Conservation (phyloP, 169 alveolate species). For the Hepatocystis sp. region DNA sequence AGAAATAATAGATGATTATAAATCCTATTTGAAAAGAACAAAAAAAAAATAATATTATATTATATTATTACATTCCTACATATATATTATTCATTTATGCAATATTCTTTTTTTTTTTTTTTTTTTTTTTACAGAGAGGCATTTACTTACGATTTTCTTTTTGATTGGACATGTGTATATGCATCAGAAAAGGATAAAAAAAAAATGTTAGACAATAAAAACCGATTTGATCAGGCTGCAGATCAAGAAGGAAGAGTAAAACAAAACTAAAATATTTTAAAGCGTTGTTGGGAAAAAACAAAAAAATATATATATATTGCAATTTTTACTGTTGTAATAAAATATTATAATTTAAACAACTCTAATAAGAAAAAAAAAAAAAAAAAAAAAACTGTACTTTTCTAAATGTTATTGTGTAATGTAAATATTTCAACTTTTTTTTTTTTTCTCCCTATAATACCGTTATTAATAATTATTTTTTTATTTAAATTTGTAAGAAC, state of each 20-base stretch:
- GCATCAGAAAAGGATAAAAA: conserved; percentile 82
- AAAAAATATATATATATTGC: conserved; percentile 2
- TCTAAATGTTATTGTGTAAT: conserved; percentile 12
- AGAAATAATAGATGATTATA: not conserved
- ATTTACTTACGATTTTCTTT: conserved; percentile 94
- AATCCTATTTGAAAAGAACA: not conserved
- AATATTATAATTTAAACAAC: conserved; percentile 20
- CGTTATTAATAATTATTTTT: conserved; percentile 1
- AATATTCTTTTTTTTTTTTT: not conserved
- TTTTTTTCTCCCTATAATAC: not conserved
- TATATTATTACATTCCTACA: not conserved
- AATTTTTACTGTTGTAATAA: conserved; percentile 10
- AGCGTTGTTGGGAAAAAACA: not conserved
- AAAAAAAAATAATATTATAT: not conserved
- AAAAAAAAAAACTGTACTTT: conserved; percentile 13
- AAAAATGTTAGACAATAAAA: conserved; percentile 76
- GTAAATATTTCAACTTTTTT: conserved; percentile 9
- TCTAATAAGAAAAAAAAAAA: not conserved
- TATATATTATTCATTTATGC: not conserved
- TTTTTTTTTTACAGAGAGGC: conserved; percentile 89
- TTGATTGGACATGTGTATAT: conserved; percentile 96
- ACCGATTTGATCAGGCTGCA: conserved; percentile 75
- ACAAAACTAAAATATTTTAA: conserved; percentile 37
- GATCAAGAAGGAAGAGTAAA: conserved; percentile 78
- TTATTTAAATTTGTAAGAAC: conserved; percentile 44